Percentiles rank a stretch among this genome's conserved stretches.
These are phyloP conservation scores for Poa annua DNA, from an alignment of 176 grass and related monocot genomes.

Conservation along the genomic window DNA sequence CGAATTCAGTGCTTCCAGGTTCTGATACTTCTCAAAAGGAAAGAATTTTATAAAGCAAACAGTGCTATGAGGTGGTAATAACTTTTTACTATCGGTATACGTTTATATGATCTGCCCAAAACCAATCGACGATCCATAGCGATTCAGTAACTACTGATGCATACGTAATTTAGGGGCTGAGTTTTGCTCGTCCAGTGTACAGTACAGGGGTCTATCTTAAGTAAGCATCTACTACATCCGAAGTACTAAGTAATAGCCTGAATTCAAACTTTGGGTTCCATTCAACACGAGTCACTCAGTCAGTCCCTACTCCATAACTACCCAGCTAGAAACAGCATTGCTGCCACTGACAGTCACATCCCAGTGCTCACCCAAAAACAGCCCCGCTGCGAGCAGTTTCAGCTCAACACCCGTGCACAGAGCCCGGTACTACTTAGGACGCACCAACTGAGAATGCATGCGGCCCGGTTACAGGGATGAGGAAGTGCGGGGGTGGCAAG, in stretches of 20 bases:
- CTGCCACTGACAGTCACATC: background rate
- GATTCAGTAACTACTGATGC: conserved; percentile 5
- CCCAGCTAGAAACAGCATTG: background rate
- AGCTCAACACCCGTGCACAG: background rate
- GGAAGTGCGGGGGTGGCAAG: background rate
- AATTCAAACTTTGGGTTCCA: background rate
- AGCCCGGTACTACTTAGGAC: background rate
- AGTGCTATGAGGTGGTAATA: background rate
- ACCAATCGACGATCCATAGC: background rate
- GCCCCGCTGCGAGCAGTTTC: background rate
- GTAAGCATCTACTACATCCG: background rate
- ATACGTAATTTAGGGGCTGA: background rate
- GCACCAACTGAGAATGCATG: conserved; percentile 11
- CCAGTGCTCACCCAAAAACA: background rate
- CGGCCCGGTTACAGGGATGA: background rate
- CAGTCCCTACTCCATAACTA: background rate
- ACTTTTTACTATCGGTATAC: background rate
- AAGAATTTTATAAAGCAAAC: background rate
- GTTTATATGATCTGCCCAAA: background rate
- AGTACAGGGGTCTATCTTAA: background rate
- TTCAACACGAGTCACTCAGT: background rate
- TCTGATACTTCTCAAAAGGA: background rate
- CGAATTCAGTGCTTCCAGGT: background rate
- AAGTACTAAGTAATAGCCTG: conserved; percentile 8
- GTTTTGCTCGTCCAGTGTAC: background rate